These are phyloP conservation scores for Neurospora sp. DNA, from an alignment of 2,329 filamentous ascomycete genomes.

Conservation along the genomic window DNA sequence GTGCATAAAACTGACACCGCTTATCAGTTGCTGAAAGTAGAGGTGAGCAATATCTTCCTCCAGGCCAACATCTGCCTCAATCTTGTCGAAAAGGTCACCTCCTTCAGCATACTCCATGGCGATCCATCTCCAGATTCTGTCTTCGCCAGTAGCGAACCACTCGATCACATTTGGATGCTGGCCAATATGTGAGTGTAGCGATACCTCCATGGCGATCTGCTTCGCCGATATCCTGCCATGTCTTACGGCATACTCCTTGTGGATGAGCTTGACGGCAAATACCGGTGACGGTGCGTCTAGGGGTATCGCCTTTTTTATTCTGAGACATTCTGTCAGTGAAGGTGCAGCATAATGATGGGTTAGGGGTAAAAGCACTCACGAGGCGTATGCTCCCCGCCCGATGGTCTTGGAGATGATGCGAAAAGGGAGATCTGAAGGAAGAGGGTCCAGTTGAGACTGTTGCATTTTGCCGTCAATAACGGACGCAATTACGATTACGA, in stretches of 20 bases:
- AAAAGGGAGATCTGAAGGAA: slow-evolving; percentile 81
- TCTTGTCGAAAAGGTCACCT: slow-evolving; percentile 97
- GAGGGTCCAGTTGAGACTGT: slow-evolving; percentile 80
- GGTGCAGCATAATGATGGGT: slow-evolving; percentile 8
- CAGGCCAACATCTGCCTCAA: slow-evolving; percentile 95
- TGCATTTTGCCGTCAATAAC: slow-evolving; percentile 33
- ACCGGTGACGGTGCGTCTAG: slow-evolving; percentile 58
- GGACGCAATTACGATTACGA: slow-evolving; percentile 6
- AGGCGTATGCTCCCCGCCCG: slow-evolving; percentile 92
- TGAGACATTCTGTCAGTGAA: slow-evolving; percentile 26
- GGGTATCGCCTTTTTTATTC: slow-evolving; percentile 88
- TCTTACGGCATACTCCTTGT: slow-evolving; percentile 87
- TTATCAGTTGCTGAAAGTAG: slow-evolving; percentile 87
- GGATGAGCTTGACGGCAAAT: slow-evolving; percentile 97
- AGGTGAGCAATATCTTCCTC: slow-evolving; percentile 89
- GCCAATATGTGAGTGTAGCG: slow-evolving; percentile 78
- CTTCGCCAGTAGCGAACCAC: slow-evolving; percentile 81
- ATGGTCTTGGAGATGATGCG: slow-evolving; percentile 94
- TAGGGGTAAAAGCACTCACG: slow-evolving; percentile 44
- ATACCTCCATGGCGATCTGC: slow-evolving; percentile 86
- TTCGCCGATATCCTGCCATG: slow-evolving; percentile 81
- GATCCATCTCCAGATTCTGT: slow-evolving; percentile 86
- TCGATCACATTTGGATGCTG: slow-evolving; percentile 90
- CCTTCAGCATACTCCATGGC: slow-evolving; percentile 96
- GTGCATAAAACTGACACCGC: slow-evolving; percentile 90